A percentile compares a stretch with the other conserved stretches of the same genome.
Conservation (phyloP, 2,329 filamentous ascomycete species). For the Beauveria varroae region DNA sequence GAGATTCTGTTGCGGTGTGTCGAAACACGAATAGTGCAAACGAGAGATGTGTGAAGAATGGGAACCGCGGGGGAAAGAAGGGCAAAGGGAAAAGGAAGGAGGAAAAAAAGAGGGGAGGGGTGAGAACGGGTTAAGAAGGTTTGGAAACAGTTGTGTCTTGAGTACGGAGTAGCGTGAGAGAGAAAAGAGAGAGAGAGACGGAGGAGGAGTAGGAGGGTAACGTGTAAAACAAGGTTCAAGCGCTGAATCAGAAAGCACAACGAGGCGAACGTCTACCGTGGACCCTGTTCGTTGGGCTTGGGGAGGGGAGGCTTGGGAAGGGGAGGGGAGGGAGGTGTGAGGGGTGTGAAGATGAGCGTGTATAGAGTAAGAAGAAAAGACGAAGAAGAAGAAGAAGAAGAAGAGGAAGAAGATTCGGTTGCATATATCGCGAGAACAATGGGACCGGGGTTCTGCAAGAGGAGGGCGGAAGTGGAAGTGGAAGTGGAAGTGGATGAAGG, state of each 20-base stretch:
- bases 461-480: neutral
- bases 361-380: neutral
- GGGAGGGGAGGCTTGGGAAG: neutral
- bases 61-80: neutral
- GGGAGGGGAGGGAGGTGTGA: neutral
- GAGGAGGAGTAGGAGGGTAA: neutral
- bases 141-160: neutral
- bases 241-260: conserved; percentile 6
- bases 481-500: neutral
- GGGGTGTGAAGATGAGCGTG: neutral
- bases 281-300: conserved; percentile 7
- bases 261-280: conserved; percentile 8
- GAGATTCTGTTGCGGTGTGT: neutral
- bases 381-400: neutral
- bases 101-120: neutral
- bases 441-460: neutral
- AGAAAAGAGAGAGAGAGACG: neutral
- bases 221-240: conserved; percentile 10
- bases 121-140: conserved; percentile 4
- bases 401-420: neutral
- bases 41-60: no score
- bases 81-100: neutral
- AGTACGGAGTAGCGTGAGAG: neutral
- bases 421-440: neutral
- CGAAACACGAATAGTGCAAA: neutral